Conservation (phyloP, 345 rosid species). For the Syzygium oleosum region DNA sequence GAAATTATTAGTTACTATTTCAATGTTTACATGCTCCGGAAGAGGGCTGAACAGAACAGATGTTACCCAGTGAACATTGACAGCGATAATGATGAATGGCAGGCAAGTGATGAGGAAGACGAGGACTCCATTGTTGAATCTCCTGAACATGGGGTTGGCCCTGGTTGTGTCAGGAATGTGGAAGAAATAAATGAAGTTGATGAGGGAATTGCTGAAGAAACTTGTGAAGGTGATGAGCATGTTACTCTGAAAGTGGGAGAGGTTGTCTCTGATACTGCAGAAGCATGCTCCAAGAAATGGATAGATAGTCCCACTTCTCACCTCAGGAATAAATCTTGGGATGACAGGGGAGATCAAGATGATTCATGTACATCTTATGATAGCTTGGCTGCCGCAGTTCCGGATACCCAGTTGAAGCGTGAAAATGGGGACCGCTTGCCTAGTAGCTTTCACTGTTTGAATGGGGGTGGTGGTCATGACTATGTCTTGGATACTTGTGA, state of each 20-base stretch:
- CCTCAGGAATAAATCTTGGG: constrained; percentile 1
- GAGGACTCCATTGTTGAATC: constrained; percentile 54
- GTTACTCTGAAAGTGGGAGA: neutral
- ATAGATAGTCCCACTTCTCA: neutral
- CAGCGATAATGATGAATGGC: constrained; percentile 88
- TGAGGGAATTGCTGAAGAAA: constrained; percentile 2
- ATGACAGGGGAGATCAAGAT: constrained; percentile 10
- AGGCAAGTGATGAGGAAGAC: constrained; percentile 33
- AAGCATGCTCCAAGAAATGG: neutral
- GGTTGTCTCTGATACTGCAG: neutral
- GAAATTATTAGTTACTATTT: constrained; percentile 72
- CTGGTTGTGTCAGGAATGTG: constrained; percentile 6
- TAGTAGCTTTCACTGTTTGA: constrained; percentile 5
- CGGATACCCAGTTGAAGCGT: constrained; percentile 2
- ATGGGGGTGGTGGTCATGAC: constrained; percentile 10
- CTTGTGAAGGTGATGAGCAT: neutral
- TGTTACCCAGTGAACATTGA: constrained; percentile 36
- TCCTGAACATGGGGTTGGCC: constrained; percentile 18
- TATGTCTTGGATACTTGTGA: constrained; percentile 22
- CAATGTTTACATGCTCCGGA: constrained; percentile 52
- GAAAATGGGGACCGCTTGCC: constrained; percentile 9
- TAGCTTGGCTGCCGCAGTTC: neutral
- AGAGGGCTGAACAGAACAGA: constrained; percentile 64
- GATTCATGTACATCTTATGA: constrained; percentile 33
- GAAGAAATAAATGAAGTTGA: constrained; percentile 19